Conservation (phyloP, 768 basidiomycete genomes). For the Mycena epipterygia region DNA sequence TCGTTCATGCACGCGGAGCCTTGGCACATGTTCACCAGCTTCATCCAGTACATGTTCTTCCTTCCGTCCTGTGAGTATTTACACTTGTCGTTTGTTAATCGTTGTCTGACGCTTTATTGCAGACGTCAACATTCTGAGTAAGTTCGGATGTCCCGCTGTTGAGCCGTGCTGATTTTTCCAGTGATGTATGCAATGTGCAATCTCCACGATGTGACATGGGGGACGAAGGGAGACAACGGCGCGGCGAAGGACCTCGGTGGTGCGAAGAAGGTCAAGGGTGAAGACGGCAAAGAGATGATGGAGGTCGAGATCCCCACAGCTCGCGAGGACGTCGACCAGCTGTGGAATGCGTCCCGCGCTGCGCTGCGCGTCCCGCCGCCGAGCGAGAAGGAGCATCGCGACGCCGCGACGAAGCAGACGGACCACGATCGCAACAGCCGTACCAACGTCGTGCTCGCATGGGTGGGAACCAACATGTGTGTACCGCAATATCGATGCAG, state of each 20-base stretch:
- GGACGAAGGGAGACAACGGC: slow-evolving; percentile 94
- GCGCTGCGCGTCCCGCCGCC: slow-evolving; percentile 77
- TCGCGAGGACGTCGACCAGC: slow-evolving; percentile 88
- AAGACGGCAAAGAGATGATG: slow-evolving; percentile 88
- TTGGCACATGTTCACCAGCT: slow-evolving; percentile 97
- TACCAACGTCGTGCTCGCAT: slow-evolving; percentile 87
- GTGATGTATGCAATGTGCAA: slow-evolving; percentile 98
- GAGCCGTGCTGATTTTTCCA: slow-evolving; percentile 33
- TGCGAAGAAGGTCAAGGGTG: slow-evolving; percentile 89
- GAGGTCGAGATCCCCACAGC: slow-evolving; percentile 88
- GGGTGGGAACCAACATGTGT: slow-evolving; percentile 90
- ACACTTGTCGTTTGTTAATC: background rate
- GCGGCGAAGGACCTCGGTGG: slow-evolving; percentile 90
- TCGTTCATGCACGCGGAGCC: slow-evolving; percentile 94
- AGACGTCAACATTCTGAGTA: slow-evolving; percentile 87
- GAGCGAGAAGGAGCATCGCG: slow-evolving; percentile 85
- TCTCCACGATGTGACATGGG: slow-evolving; percentile 91
- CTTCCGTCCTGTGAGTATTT: slow-evolving; percentile 74
- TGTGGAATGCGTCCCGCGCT: slow-evolving; percentile 84
- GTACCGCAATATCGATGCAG: slow-evolving; percentile 41
- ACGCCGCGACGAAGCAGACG: slow-evolving; percentile 89
- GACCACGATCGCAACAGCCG: slow-evolving; percentile 89
- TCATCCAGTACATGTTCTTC: slow-evolving; percentile 93
- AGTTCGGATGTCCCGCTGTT: slow-evolving; percentile 37
- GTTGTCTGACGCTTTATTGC: slow-evolving; percentile 21